Conservation (phyloP, 2,329 filamentous ascomycete species). For the Neonectria coccinea region DNA sequence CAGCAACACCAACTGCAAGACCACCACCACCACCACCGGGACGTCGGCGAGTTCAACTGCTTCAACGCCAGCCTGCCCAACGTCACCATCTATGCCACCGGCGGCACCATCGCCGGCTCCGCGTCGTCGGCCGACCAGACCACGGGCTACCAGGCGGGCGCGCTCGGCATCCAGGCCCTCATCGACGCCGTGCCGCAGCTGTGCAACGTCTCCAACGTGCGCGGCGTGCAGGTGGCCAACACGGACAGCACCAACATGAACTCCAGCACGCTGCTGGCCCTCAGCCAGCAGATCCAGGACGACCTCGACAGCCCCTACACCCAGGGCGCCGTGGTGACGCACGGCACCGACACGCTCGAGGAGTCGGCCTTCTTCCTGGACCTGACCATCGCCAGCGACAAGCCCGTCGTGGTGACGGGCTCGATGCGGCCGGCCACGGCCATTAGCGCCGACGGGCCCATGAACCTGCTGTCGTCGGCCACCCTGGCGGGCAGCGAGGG, state of each 20-base stretch:
- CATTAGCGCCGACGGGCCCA: conserved; percentile 71
- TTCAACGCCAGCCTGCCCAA: conserved; percentile 57
- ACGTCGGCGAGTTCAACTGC: conserved; percentile 41
- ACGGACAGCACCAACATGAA: conserved; percentile 62
- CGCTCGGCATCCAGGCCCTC: conserved; percentile 62
- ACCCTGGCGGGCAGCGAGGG: conserved; percentile 62
- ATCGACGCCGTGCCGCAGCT: conserved; percentile 67
- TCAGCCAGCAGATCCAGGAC: conserved; percentile 61
- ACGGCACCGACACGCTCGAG: conserved; percentile 74
- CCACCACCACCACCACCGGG: conserved; percentile 29
- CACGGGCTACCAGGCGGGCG: conserved; percentile 56
- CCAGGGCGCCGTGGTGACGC: conserved; percentile 69
- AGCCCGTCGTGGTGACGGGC: conserved; percentile 70
- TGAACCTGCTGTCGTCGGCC: conserved; percentile 71
- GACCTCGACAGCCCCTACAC: conserved; percentile 58
- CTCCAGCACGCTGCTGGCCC: conserved; percentile 58
- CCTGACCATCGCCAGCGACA: conserved; percentile 65
- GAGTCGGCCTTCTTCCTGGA: conserved; percentile 74
- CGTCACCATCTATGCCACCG: conserved; percentile 68
- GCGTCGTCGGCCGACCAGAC: conserved; percentile 61
- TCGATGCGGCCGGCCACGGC: conserved; percentile 73
- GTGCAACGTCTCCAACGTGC: conserved; percentile 65
- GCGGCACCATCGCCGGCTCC: conserved; percentile 69
- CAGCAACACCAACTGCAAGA: conserved; percentile 31
- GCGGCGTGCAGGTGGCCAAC: conserved; percentile 64